These are phyloP conservation scores for Chaetoceros muelleri DNA, from an alignment of 108 stramenopile genomes.

Conservation along the genomic window DNA sequence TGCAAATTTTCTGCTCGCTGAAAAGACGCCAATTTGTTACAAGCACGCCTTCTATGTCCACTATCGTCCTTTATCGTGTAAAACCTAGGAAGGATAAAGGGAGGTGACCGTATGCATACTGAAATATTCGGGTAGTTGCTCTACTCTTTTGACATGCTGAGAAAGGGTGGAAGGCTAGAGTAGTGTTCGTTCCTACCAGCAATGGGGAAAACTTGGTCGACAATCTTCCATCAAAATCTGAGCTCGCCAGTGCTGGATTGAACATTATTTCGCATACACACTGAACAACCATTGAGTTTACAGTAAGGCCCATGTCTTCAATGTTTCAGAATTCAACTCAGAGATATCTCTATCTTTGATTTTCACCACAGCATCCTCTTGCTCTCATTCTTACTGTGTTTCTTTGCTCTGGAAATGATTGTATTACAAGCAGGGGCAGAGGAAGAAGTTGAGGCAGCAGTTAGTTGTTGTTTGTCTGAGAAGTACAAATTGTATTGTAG, in stretches of 20 bases:
- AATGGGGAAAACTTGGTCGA: conserved; percentile 24
- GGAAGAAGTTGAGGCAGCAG: too few species aligned
- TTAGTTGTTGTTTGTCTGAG: too few species aligned
- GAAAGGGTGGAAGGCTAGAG: conserved; percentile 41
- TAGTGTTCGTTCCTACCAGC: conserved; percentile 52
- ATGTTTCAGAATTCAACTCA: too few species aligned
- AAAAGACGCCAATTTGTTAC: conserved; percentile 58
- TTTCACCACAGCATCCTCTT: too few species aligned
- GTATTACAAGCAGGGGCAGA: too few species aligned
- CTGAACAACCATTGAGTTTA: conserved; percentile 53
- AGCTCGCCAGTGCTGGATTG: conserved; percentile 36
- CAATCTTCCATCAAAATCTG: conserved; percentile 23
- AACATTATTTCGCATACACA: conserved; percentile 19
- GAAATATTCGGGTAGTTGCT: conserved; percentile 70
- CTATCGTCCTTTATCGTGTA: conserved; percentile 69
- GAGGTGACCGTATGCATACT: conserved; percentile 40
- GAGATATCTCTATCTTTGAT: too few species aligned
- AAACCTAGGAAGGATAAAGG: conserved; percentile 50
- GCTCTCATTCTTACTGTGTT: too few species aligned
- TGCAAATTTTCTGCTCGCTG: neutral
- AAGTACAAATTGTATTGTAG: too few species aligned
- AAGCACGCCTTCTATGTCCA: conserved; percentile 70
- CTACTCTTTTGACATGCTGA: conserved; percentile 64
- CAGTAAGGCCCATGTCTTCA: too few species aligned
- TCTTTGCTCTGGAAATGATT: too few species aligned